phyloP scores from a whole-genome alignment of 257 asterid species.

The Handroanthus guayacan region DNA sequence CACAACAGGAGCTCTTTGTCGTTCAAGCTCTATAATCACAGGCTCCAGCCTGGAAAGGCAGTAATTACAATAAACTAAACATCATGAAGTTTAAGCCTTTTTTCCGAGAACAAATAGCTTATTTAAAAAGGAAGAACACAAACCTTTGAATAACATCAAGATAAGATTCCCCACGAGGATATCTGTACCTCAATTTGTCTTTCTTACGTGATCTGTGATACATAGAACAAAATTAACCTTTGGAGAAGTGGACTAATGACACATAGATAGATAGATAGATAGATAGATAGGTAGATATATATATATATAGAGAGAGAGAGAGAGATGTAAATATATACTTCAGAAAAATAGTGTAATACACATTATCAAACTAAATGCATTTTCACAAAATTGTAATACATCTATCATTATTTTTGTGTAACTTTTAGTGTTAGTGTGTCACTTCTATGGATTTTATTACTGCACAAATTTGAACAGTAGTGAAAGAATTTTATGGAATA shows the following conservation, averaged over 20 bases:
- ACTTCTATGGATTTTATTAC: not conserved
- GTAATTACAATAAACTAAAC: slow-evolving; percentile 24
- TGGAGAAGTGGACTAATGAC: slow-evolving; percentile 21
- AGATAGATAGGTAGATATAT: not conserved
- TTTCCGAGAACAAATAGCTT: slow-evolving; percentile 4
- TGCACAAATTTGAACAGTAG: not conserved
- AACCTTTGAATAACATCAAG: slow-evolving; percentile 99
- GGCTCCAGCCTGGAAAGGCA: slow-evolving; percentile 82
- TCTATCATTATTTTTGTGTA: not conserved
- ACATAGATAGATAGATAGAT: not conserved
- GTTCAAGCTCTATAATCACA: slow-evolving; percentile 95
- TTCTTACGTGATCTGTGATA: slow-evolving; percentile 80
- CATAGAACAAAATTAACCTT: slow-evolving; percentile 29
- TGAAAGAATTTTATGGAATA: not conserved
- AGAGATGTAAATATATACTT: not conserved
- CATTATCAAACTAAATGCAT: no score
- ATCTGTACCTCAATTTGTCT: slow-evolving; percentile 96
- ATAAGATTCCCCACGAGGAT: slow-evolving; percentile 99
- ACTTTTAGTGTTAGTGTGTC: not conserved
- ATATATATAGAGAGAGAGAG: not conserved
- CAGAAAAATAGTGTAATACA: no score
- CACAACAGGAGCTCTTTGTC: slow-evolving; percentile 98
- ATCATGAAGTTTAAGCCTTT: slow-evolving; percentile 31
- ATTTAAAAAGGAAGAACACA: slow-evolving; percentile 34
- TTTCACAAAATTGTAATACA: no score